Evolutionary conservation across 768 basidiomycete species (phyloP).

Genomic region (Boletus rufocinnamomeus): DNA sequence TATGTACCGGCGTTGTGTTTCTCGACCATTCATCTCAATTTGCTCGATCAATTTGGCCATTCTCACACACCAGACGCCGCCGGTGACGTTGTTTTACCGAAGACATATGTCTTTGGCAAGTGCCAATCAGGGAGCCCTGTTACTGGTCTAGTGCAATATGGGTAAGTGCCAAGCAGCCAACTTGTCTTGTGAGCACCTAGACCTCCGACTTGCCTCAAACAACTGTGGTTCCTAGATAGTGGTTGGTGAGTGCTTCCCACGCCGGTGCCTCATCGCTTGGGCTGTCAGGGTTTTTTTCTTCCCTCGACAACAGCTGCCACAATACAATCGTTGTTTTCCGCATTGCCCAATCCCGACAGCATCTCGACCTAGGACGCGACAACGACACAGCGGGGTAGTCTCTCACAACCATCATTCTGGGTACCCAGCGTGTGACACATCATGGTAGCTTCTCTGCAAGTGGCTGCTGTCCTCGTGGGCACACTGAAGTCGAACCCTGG

Average conservation of each 20-base stretch:
- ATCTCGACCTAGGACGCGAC: neutral
- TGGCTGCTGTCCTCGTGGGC: constrained; percentile 17
- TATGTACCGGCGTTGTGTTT: too few relatives aligned
- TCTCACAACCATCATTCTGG: neutral
- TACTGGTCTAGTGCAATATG: constrained; percentile 11
- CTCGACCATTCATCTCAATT: neutral
- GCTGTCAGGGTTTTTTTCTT: neutral
- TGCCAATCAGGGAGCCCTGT: constrained; percentile 10
- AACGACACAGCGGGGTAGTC: neutral
- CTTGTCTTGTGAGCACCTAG: neutral
- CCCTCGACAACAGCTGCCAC: neutral
- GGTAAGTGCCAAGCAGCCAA: constrained; percentile 1
- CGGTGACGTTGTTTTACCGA: constrained; percentile 7
- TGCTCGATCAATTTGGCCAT: constrained; percentile 1
- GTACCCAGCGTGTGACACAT: neutral
- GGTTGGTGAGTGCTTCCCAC: neutral
- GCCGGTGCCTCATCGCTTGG: neutral
- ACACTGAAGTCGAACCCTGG: constrained; percentile 20
- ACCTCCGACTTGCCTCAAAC: constrained; percentile 1
- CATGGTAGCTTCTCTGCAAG: constrained; percentile 5
- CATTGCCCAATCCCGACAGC: neutral
- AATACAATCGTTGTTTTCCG: neutral
- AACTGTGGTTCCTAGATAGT: neutral
- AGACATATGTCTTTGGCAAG: neutral
- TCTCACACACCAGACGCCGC: constrained; percentile 7